phyloP scores from a whole-genome alignment of 2,329 filamentous ascomycete genomes.

The Colletotrichum sp. region DNA sequence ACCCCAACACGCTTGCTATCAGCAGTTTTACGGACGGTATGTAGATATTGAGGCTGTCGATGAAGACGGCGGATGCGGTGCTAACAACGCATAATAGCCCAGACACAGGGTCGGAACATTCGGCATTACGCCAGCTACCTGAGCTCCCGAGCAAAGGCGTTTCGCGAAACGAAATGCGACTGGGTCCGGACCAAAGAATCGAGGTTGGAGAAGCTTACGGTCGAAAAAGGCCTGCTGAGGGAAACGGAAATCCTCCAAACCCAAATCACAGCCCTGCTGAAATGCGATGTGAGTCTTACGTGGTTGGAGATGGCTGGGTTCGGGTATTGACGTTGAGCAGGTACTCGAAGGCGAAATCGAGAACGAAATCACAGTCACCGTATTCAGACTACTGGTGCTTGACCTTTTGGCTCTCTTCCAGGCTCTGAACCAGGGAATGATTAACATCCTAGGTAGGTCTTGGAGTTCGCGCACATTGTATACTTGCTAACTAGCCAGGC shows the following conservation, averaged over 20 bases:
- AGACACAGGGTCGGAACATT: conserved; percentile 95
- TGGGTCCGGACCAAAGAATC: conserved; percentile 86
- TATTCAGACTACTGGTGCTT: conserved; percentile 88
- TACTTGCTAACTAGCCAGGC: conserved; percentile 54
- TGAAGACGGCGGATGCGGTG: neutral
- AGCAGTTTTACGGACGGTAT: conserved; percentile 91
- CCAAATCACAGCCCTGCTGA: conserved; percentile 83
- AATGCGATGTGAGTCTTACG: conserved; percentile 78
- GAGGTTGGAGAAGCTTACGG: conserved; percentile 81
- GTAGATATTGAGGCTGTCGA: conserved; percentile 33
- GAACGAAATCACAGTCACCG: conserved; percentile 95
- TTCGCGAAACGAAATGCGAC: conserved; percentile 83
- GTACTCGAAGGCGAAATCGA: conserved; percentile 87
- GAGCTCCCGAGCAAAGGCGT: conserved; percentile 80
- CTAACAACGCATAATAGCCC: conserved; percentile 59
- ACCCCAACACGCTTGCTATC: conserved; percentile 83
- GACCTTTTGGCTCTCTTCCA: conserved; percentile 92
- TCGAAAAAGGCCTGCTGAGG: conserved; percentile 90
- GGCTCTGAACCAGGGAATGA: conserved; percentile 94
- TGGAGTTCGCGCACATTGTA: conserved; percentile 2
- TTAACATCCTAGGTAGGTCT: conserved; percentile 86
- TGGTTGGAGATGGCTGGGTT: neutral
- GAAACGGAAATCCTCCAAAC: conserved; percentile 92
- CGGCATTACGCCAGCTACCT: conserved; percentile 90
- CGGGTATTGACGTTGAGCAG: conserved; percentile 45